Percentiles rank a stretch among this genome's conserved stretches.
phyloP scores from a whole-genome alignment of 2,329 filamentous ascomycete species.

The Fusarium domesticum region DNA sequence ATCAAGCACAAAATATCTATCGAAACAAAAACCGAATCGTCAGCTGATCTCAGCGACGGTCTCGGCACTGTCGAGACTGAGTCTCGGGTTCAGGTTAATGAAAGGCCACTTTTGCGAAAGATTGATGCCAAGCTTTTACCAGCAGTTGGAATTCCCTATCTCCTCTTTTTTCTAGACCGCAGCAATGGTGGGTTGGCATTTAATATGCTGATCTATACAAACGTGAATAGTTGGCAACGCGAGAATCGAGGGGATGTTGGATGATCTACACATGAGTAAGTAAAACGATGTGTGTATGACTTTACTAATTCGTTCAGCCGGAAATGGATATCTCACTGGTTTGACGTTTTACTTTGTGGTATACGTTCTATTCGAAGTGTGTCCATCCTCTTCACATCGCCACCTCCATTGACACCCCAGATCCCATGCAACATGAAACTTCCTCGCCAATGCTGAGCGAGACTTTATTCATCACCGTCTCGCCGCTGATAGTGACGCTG shows the following conservation, averaged over 20 bases:
- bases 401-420: slow-evolving; percentile 24
- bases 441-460: slow-evolving; percentile 54
- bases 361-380: slow-evolving; percentile 55
- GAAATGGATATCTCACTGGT: slow-evolving; percentile 62
- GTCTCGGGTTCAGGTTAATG: slow-evolving; percentile 40
- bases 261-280: slow-evolving; percentile 52
- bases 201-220: slow-evolving; percentile 24
- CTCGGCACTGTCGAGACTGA: slow-evolving; percentile 6
- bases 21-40: slow-evolving; percentile 5
- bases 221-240: slow-evolving; percentile 54
- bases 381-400: background rate
- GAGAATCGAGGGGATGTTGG: slow-evolving; percentile 52
- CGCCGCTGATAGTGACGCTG: slow-evolving; percentile 66
- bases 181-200: slow-evolving; percentile 45
- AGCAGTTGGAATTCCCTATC: slow-evolving; percentile 52
- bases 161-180: slow-evolving; percentile 55
- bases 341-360: slow-evolving; percentile 65
- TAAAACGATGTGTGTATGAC: background rate
- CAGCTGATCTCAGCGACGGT: slow-evolving; percentile 21
- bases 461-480: slow-evolving; percentile 60
- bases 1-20: slow-evolving; percentile 1
- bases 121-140: slow-evolving; percentile 52
- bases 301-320: slow-evolving; percentile 35
- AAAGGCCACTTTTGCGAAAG: slow-evolving; percentile 57
- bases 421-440: slow-evolving; percentile 62